Conservation (phyloP, 495 filamentous ascomycete genomes). For the Aspergillus saccharolyticus region DNA sequence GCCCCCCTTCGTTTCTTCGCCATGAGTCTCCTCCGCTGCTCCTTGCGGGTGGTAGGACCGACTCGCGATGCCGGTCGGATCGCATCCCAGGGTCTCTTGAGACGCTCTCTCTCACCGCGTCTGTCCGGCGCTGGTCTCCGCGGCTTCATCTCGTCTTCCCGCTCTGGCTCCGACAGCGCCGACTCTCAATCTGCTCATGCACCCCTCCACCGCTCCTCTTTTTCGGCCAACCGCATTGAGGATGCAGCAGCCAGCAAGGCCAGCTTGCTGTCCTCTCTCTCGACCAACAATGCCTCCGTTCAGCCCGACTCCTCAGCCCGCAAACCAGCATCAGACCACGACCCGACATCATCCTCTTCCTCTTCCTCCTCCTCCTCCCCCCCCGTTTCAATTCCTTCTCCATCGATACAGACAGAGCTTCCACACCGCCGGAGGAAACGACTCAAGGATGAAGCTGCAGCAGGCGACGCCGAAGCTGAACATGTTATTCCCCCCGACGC, state of each 20-base stretch:
- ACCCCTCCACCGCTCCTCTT: slow-evolving; percentile 36
- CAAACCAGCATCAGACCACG: slow-evolving; percentile 5
- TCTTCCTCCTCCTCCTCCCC: not conserved
- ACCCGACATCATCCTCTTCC: slow-evolving; percentile 6
- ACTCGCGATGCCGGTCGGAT: slow-evolving; percentile 28
- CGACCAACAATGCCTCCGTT: slow-evolving; percentile 19
- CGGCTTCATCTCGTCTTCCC: slow-evolving; percentile 32
- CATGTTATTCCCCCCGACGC: slow-evolving; percentile 69
- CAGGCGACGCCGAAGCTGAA: slow-evolving; percentile 21
- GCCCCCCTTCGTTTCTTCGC: slow-evolving; percentile 18
- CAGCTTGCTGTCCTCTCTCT: slow-evolving; percentile 29
- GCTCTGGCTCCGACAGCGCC: slow-evolving; percentile 26
- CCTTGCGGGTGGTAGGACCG: slow-evolving; percentile 31
- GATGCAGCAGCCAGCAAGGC: slow-evolving; percentile 19
- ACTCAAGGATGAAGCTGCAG: slow-evolving; percentile 36
- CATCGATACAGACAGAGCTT: slow-evolving; percentile 30
- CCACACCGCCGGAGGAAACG: slow-evolving; percentile 50
- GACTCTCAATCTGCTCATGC: slow-evolving; percentile 24
- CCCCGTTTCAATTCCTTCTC: slow-evolving; percentile 12
- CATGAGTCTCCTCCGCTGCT: slow-evolving; percentile 42
- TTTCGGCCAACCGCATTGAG: slow-evolving; percentile 32
- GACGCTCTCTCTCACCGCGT: slow-evolving; percentile 12
- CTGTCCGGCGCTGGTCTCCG: slow-evolving; percentile 20
- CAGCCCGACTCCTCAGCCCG: not conserved
- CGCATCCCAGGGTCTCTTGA: slow-evolving; percentile 33